Evolutionary conservation across 1,139 yeast genomes (phyloP), one percentile per base, ranked within the genome.

Genomic region (Yamadazyma dendronema): DNA sequence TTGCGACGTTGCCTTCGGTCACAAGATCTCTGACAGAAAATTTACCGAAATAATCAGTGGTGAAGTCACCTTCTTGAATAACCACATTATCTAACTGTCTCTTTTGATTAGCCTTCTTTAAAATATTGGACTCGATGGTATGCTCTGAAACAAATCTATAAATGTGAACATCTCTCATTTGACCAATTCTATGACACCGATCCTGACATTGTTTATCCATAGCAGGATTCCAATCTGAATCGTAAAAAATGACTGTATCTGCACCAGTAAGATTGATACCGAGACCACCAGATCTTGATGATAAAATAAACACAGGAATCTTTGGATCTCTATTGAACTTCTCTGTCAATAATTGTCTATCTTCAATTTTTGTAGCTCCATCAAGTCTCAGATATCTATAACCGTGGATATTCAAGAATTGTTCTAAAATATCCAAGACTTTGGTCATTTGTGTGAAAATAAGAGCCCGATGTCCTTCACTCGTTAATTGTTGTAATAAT

Each of bases 141-240:
- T 80, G 89, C 62, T 94, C 98, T 16, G 96, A 86, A 22, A 94
- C 97, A 64, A 94, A 85, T 44, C 99, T 72, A 65, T 94, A 94
- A 39, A 94, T 92, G 57, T 94, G 98, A 27, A 94, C 99, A 57
- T 94, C 98, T 50, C 98, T 75, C 16, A 95, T 88, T 58, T 94
- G 99, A 3, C 99, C 99, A 57, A 94, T 94, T 69, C 99, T 84
- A 61, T 94, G 99, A 65, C 98, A 92, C 59, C 99, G 81, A 64
- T 94, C 99, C 61, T 94, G 98, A 66, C 98, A 94, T 61, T 94
- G 99, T 56, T 89, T 88, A 61, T 94, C 99, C 97, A 94, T 94
- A 1, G 97, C 96, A 2, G 99, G 99, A 57, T 94, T 94, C 99
- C 99, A 94, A 64, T 94, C 99, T 2, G 97, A 89, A 61, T 94